Percentiles rank a stretch among this genome's conserved stretches.
Conservation (phyloP, 2,329 filamentous ascomycete species). For the Immersiporthe knoxdaviesiana region DNA sequence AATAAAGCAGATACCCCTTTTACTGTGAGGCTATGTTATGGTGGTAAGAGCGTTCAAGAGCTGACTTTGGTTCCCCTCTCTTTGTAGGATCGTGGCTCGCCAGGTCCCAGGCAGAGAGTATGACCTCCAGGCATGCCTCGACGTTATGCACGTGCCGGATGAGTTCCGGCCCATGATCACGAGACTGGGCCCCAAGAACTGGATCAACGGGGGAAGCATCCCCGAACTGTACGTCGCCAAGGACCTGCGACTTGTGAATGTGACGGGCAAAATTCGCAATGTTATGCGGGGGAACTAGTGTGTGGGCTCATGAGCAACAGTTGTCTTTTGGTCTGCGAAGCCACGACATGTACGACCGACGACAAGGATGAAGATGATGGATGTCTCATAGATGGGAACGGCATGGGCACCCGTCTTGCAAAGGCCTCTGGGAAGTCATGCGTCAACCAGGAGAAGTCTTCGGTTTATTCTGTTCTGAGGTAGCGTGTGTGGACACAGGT, state of each 20-base stretch:
- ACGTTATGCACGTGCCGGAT: neutral
- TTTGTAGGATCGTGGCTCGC: neutral
- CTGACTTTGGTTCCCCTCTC: neutral
- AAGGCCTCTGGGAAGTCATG: neutral
- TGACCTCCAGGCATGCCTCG: neutral
- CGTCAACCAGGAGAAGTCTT: too few relatives aligned
- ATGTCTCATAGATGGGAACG: neutral
- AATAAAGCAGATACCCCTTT: neutral
- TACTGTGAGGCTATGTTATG: neutral
- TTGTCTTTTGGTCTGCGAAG: neutral
- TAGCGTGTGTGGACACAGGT: too few relatives aligned
- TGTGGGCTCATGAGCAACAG: too few relatives aligned
- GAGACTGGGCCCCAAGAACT: neutral
- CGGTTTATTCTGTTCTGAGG: too few relatives aligned
- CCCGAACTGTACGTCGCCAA: neutral
- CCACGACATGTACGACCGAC: neutral
- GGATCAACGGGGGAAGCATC: neutral
- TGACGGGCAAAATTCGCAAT: conserved; percentile 1
- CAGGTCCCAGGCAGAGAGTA: neutral
- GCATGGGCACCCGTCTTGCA: neutral
- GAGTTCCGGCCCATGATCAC: neutral
- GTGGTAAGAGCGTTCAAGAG: neutral
- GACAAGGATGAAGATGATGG: neutral
- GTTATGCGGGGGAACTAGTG: neutral
- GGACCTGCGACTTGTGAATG: neutral